Conservation (phyloP, 2,329 filamentous ascomycete species). For the Fusarium sp. region DNA sequence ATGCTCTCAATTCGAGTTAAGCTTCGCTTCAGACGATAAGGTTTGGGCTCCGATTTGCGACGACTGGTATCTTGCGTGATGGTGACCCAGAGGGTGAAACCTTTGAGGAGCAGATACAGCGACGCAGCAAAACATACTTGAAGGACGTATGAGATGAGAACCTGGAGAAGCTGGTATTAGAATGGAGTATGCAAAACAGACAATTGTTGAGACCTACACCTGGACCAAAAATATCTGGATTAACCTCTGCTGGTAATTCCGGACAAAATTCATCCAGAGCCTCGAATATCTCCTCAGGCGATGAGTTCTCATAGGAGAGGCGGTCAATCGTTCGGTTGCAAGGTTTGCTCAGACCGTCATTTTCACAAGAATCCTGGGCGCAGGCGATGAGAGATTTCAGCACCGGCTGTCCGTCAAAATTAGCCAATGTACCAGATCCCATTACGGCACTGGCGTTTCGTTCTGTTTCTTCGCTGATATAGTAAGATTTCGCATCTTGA, state of each 20-base stretch:
- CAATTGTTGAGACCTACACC: slow-evolving; percentile 48
- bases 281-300: slow-evolving; percentile 49
- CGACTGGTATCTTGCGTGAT: slow-evolving; percentile 48
- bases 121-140: slow-evolving; percentile 54
- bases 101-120: slow-evolving; percentile 53
- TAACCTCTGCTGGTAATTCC: slow-evolving; percentile 53
- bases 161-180: slow-evolving; percentile 43
- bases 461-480: slow-evolving; percentile 52
- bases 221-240: slow-evolving; percentile 57
- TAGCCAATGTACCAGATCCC: slow-evolving; percentile 50
- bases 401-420: slow-evolving; percentile 50
- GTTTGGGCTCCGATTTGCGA: slow-evolving; percentile 36
- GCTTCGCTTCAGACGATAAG: slow-evolving; percentile 46
- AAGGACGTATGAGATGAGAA: slow-evolving; percentile 56
- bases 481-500: slow-evolving; percentile 47
- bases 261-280: slow-evolving; percentile 55
- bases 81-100: slow-evolving; percentile 54
- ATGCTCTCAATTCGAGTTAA: slow-evolving; percentile 54
- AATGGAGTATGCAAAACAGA: background rate
- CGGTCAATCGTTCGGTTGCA: slow-evolving; percentile 49
- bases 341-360: slow-evolving; percentile 51
- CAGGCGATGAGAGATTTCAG: slow-evolving; percentile 52
- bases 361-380: slow-evolving; percentile 53
- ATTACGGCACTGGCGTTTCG: slow-evolving; percentile 54
- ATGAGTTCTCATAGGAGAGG: slow-evolving; percentile 46